Conservation (phyloP, 345 rosid species). For the Murraya koenigii region DNA sequence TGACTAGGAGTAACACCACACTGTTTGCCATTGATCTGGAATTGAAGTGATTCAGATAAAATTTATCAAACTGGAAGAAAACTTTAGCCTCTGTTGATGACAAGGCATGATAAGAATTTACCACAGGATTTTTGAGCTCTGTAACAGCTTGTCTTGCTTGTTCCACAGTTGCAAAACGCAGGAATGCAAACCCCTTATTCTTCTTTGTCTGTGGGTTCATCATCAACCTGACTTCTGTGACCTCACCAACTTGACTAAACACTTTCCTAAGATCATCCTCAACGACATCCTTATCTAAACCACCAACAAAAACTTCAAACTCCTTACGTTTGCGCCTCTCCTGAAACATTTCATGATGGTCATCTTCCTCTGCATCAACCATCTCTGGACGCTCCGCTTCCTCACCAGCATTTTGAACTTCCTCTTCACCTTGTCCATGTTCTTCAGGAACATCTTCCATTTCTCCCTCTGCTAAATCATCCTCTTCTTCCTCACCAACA, state of each 20-base stretch:
- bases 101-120: conserved; percentile 42
- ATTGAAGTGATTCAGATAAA: conserved; percentile 38
- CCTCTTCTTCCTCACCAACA: conserved; percentile 60
- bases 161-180: conserved; percentile 87
- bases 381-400: conserved; percentile 47
- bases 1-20: conserved; percentile 97
- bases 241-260: conserved; percentile 76
- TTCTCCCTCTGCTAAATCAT: conserved; percentile 61
- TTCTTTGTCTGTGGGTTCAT: conserved; percentile 90
- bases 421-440: conserved; percentile 53
- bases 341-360: conserved; percentile 64
- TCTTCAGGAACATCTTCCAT: conserved; percentile 60
- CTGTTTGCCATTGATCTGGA: conserved; percentile 95
- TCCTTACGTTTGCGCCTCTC: conserved; percentile 97
- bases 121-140: conserved; percentile 85
- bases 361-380: conserved; percentile 57
- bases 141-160: conserved; percentile 89
- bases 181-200: conserved; percentile 95
- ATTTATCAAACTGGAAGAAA: conserved; percentile 26
- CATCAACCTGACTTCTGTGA: conserved; percentile 82
- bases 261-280: conserved; percentile 81
- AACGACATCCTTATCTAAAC: conserved; percentile 81
- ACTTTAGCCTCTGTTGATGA: conserved; percentile 30
- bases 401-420: conserved; percentile 49
- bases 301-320: conserved; percentile 94